Percentiles rank a stretch among this genome's conserved stretches.
Evolutionary conservation across 805 yeast species (phyloP).

Genomic region (Yamadazyma akitaensis): DNA sequence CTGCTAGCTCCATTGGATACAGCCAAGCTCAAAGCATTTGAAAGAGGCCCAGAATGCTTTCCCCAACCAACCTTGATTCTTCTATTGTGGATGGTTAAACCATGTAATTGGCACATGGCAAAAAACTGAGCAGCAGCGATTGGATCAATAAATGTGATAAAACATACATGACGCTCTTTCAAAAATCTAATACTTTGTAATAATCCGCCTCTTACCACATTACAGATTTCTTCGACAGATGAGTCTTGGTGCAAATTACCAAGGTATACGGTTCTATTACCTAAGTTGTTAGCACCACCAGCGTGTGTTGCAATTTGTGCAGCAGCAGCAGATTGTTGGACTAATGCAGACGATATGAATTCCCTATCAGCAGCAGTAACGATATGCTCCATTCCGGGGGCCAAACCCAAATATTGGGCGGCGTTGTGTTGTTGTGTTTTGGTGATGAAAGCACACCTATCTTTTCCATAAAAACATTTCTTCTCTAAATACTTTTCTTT

Average conservation of each 20-base stretch:
- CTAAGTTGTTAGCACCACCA: conserved; percentile 88
- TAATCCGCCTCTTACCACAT: conserved; percentile 92
- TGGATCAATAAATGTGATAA: conserved; percentile 93
- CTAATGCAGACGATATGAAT: conserved; percentile 66
- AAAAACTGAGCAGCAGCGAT: conserved; percentile 97
- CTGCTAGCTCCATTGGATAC: conserved; percentile 93
- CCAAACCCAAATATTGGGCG: conserved; percentile 87
- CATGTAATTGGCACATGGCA: conserved; percentile 90
- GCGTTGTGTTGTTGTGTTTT: conserved; percentile 97
- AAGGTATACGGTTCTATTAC: conserved; percentile 88
- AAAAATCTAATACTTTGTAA: conserved; percentile 79
- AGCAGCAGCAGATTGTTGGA: conserved; percentile 94
- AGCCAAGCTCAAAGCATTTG: conserved; percentile 82
- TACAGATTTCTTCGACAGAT: conserved; percentile 89
- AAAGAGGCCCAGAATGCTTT: conserved; percentile 88
- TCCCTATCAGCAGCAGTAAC: conserved; percentile 68
- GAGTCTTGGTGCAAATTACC: conserved; percentile 89
- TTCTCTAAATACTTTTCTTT: conserved; percentile 67
- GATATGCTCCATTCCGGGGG: conserved; percentile 83
- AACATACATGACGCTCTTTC: conserved; percentile 85
- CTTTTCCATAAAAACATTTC: conserved; percentile 89
- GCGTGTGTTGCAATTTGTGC: conserved; percentile 96
- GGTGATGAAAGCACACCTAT: conserved; percentile 90
- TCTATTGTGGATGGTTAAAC: conserved; percentile 79
- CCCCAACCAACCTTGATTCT: conserved; percentile 97